These are phyloP conservation scores for Colletotrichum sp. DNA, from an alignment of 2,329 filamentous ascomycete genomes.

Conservation along the genomic window DNA sequence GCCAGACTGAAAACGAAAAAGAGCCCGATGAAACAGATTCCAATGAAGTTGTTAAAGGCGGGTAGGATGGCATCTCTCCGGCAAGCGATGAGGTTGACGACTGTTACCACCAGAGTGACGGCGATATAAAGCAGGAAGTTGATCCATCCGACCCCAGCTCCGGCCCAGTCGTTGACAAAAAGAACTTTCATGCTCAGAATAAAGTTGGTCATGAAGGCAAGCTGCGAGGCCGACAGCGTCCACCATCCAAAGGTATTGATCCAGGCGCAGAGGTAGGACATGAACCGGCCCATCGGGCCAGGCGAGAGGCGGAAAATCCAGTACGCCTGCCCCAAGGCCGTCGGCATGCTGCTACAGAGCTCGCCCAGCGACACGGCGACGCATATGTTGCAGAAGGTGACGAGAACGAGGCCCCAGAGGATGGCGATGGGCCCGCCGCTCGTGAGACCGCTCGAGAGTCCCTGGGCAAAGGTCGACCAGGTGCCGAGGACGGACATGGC, in stretches of 20 bases:
- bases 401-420: constrained; percentile 59
- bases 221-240: constrained; percentile 59
- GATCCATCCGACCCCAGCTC: constrained; percentile 51
- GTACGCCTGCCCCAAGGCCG: constrained; percentile 63
- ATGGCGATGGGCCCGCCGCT: constrained; percentile 59
- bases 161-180: constrained; percentile 53
- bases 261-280: constrained; percentile 63
- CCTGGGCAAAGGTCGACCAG: constrained; percentile 61
- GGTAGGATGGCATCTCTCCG: constrained; percentile 50
- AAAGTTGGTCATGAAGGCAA: constrained; percentile 64
- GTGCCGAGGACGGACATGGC: constrained; percentile 63
- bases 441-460: constrained; percentile 46
- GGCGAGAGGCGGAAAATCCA: constrained; percentile 52
- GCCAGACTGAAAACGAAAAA: constrained; percentile 59
- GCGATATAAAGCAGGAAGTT: constrained; percentile 60
- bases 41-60: constrained; percentile 61
- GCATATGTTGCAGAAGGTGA: constrained; percentile 56
- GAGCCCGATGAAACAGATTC: constrained; percentile 54
- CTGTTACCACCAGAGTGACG: constrained; percentile 50
- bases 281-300: constrained; percentile 49
- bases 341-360: constrained; percentile 63
- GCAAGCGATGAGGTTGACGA: constrained; percentile 57
- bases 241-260: constrained; percentile 67
- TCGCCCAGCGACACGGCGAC: constrained; percentile 61
- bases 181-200: constrained; percentile 60